Percentiles rank a stretch among this genome's conserved stretches.
Conservation (phyloP, 768 basidiomycete genomes). For the Mycena rebaudengoi region DNA sequence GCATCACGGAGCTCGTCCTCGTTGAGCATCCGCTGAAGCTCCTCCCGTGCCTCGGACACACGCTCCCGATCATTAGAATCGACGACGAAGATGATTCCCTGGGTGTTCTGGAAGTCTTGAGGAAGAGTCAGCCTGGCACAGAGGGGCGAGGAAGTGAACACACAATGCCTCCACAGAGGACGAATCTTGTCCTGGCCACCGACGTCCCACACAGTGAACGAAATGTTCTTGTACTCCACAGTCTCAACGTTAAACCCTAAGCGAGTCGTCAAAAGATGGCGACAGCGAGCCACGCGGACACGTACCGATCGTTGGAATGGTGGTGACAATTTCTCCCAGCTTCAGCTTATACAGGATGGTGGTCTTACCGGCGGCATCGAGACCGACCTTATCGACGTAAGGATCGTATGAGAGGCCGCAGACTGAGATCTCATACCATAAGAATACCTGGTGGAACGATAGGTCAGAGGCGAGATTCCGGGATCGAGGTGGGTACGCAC, state of each 20-base stretch:
- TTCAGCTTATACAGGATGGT: slow-evolving; percentile 99
- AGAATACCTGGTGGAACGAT: slow-evolving; percentile 82
- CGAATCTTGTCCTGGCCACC: slow-evolving; percentile 99
- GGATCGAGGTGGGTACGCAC: slow-evolving; percentile 60
- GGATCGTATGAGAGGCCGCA: slow-evolving; percentile 18
- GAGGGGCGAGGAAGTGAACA: slow-evolving; percentile 46
- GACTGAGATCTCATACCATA: slow-evolving; percentile 68
- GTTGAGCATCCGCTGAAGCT: slow-evolving; percentile 99
- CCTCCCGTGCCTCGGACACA: slow-evolving; percentile 98
- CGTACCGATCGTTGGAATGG: slow-evolving; percentile 99
- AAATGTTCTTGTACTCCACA: slow-evolving; percentile 99
- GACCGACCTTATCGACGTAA: slow-evolving; percentile 77
- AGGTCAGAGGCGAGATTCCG: slow-evolving; percentile 39
- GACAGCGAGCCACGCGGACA: slow-evolving; percentile 32
- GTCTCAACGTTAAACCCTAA: slow-evolving; percentile 99
- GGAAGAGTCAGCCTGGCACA: slow-evolving; percentile 27
- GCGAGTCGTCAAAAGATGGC: slow-evolving; percentile 29
- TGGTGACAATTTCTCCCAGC: slow-evolving; percentile 99
- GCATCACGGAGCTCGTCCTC: slow-evolving; percentile 99
- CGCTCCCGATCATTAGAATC: slow-evolving; percentile 99
- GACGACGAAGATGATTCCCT: slow-evolving; percentile 99
- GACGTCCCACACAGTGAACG: slow-evolving; percentile 99
- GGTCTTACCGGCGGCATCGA: slow-evolving; percentile 99
- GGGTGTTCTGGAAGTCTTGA: slow-evolving; percentile 99
- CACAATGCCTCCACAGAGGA: slow-evolving; percentile 99